phyloP scores from a whole-genome alignment of 2,329 filamentous ascomycete species.

The Podosphaera fusca region DNA sequence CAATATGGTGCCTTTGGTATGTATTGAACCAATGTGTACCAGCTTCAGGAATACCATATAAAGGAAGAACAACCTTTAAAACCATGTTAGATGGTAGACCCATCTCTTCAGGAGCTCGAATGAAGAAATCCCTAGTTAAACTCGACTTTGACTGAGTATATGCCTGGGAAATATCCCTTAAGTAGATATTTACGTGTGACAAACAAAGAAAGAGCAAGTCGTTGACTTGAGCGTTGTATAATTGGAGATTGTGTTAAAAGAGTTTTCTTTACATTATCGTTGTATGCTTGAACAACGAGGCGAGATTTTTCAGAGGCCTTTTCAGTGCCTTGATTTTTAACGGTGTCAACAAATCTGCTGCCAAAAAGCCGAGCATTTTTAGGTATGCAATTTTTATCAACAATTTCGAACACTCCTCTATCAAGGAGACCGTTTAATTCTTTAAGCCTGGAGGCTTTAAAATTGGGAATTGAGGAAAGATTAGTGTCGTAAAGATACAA shows the following conservation, averaged over 20 bases:
- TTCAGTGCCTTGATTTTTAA: constrained; percentile 3
- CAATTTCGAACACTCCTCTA: not conserved
- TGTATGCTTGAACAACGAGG: constrained; percentile 3
- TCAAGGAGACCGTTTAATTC: not conserved
- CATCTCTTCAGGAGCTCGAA: too few species aligned
- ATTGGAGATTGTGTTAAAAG: not conserved
- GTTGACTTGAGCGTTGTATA: too few species aligned
- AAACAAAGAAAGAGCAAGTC: too few species aligned
- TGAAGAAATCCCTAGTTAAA: too few species aligned
- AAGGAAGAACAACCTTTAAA: too few species aligned
- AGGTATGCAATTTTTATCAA: not conserved
- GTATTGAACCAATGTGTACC: not conserved
- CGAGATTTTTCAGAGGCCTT: constrained; percentile 2
- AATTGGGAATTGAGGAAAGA: not conserved
- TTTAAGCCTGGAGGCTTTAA: not conserved
- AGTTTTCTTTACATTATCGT: not conserved
- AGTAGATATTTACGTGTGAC: too few species aligned
- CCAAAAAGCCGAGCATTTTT: constrained; percentile 2
- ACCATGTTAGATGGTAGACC: too few species aligned
- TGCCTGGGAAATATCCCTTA: too few species aligned
- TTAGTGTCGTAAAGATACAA: too few species aligned
- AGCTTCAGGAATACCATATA: too few species aligned
- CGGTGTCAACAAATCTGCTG: constrained; percentile 4
- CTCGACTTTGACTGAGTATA: too few species aligned
- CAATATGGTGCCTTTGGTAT: too few species aligned